A percentile compares a stretch with the other conserved stretches of the same genome.
Conservation (phyloP, 2,329 filamentous ascomycete genomes). For the Ceratocystis ficicola region DNA sequence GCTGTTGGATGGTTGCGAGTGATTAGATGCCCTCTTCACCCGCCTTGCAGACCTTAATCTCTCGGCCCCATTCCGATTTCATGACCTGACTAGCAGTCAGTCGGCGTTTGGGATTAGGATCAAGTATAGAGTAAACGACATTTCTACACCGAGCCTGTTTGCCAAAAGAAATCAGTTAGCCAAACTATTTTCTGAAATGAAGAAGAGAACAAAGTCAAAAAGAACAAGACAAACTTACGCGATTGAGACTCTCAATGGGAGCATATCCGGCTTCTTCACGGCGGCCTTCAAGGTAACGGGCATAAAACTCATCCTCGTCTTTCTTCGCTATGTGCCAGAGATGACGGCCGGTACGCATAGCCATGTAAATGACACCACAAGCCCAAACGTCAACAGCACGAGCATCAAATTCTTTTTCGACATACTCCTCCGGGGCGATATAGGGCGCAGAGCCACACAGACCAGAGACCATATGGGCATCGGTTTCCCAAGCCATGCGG, state of each 20-base stretch:
- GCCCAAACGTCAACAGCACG: constrained; percentile 98
- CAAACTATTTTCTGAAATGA: neutral
- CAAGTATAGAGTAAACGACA: constrained; percentile 96
- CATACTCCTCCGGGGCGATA: constrained; percentile 93
- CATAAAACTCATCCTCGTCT: constrained; percentile 95
- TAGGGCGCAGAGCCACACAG: constrained; percentile 95
- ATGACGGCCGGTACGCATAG: constrained; percentile 92
- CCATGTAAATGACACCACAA: constrained; percentile 98
- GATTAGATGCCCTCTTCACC: constrained; percentile 81
- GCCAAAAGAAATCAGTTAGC: constrained; percentile 17
- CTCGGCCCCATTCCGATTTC: constrained; percentile 96
- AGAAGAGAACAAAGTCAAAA: neutral
- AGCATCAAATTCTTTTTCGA: constrained; percentile 90
- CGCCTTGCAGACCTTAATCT: constrained; percentile 93
- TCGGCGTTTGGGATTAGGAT: constrained; percentile 81
- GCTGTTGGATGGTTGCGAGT: constrained; percentile 2
- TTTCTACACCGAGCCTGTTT: constrained; percentile 85
- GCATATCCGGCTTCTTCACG: constrained; percentile 92
- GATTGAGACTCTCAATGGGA: constrained; percentile 87
- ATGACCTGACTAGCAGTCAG: constrained; percentile 94
- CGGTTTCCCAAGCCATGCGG: constrained; percentile 98
- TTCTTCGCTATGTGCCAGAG: constrained; percentile 95
- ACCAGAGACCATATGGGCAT: constrained; percentile 95
- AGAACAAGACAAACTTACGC: constrained; percentile 51
- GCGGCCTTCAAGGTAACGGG: constrained; percentile 81